phyloP scores from a whole-genome alignment of 1,139 yeast species.

The Nakaseomyces bracarensis region DNA sequence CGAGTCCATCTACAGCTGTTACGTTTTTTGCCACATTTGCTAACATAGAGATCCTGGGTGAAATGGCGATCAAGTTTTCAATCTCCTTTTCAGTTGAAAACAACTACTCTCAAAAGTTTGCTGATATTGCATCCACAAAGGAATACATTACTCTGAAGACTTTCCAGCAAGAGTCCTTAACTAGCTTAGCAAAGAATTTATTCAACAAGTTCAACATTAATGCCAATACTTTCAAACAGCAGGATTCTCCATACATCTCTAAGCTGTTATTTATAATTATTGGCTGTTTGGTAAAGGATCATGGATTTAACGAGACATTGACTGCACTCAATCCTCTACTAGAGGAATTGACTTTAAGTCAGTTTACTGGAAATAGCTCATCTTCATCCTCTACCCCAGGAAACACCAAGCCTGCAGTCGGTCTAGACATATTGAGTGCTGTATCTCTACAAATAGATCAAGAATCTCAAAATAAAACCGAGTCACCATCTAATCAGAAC shows the following conservation, averaged over 20 bases:
- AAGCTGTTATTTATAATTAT: slow-evolving; percentile 43
- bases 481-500: background rate
- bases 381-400: background rate
- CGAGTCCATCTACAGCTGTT: background rate
- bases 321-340: slow-evolving; percentile 59
- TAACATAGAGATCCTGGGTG: slow-evolving; percentile 50
- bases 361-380: slow-evolving; percentile 32
- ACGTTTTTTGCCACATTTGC: slow-evolving; percentile 7
- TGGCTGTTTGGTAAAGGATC: slow-evolving; percentile 69
- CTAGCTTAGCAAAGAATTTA: background rate
- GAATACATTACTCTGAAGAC: slow-evolving; percentile 46
- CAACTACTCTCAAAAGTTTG: slow-evolving; percentile 35
- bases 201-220: slow-evolving; percentile 5
- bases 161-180: slow-evolving; percentile 6
- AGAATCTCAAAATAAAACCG: slow-evolving; percentile 9
- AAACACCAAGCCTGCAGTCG: slow-evolving; percentile 13
- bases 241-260: slow-evolving; percentile 3
- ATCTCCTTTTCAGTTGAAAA: slow-evolving; percentile 54
- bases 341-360: slow-evolving; percentile 52
- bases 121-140: slow-evolving; percentile 34
- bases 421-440: slow-evolving; percentile 22
- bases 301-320: slow-evolving; percentile 63
- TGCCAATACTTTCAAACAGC: slow-evolving; percentile 1
- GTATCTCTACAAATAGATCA: slow-evolving; percentile 21
- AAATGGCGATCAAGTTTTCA: slow-evolving; percentile 44